A percentile compares a stretch with the other conserved stretches of the same genome.
phyloP scores from a whole-genome alignment of 2,329 filamentous ascomycete species.

The Bipolaris victoriae region DNA sequence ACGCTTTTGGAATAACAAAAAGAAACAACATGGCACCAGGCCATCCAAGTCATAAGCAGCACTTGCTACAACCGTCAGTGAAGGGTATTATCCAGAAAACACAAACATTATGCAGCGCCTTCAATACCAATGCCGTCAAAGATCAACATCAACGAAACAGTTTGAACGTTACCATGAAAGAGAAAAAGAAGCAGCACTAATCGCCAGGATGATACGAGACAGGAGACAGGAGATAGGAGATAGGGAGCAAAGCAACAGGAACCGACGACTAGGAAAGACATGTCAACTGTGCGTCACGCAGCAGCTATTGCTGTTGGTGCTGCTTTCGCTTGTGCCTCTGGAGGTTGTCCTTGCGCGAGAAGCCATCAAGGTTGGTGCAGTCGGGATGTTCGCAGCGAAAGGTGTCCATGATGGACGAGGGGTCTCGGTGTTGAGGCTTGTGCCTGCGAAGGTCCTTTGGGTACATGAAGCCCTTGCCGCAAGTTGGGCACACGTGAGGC shows the following conservation, averaged over 20 bases:
- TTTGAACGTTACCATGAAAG: not conserved
- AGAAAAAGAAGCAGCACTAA: not conserved
- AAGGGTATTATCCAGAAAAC: conserved; percentile 5
- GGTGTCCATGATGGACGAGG: conserved; percentile 16
- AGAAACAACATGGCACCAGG: not conserved
- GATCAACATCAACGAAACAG: not conserved
- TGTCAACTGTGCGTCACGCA: not conserved
- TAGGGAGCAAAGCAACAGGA: not conserved
- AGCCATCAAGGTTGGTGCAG: conserved; percentile 38
- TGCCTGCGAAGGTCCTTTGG: conserved; percentile 46
- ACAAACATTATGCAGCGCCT: not conserved
- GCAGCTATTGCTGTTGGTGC: conserved; percentile 25
- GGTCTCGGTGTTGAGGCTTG: conserved; percentile 32
- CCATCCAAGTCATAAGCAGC: conserved; percentile 5
- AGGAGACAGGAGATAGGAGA: not conserved
- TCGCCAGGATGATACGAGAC: not conserved
- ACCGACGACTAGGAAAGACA: not conserved
- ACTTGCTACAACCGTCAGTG: conserved; percentile 2
- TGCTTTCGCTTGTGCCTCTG: conserved; percentile 42
- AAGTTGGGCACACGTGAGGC: conserved; percentile 42
- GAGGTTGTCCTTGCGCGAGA: conserved; percentile 46
- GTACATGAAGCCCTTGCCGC: conserved; percentile 43
- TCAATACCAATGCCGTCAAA: not conserved
- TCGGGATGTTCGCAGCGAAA: conserved; percentile 34
- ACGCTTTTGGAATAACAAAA: not conserved